A percentile compares a stretch with the other conserved stretches of the same genome.
Conservation (phyloP, 2,329 filamentous ascomycete species). For the Penicillium sp. region DNA sequence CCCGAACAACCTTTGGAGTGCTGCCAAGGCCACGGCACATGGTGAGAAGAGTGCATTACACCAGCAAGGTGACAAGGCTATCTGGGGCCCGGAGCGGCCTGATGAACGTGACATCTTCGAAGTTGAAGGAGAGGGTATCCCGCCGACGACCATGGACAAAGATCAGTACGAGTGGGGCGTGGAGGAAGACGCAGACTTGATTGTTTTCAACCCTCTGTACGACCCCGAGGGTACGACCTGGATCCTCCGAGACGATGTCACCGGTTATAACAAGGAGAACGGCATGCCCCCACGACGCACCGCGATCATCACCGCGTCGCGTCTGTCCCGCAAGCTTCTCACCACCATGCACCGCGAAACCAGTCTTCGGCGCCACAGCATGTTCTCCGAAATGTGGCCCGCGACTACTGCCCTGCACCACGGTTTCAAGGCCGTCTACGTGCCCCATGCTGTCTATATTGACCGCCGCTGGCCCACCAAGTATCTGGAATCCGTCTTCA, state of each 20-base stretch:
- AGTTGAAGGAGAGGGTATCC: conserved; percentile 64
- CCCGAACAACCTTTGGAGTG: conserved; percentile 63
- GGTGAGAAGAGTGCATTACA: conserved; percentile 24
- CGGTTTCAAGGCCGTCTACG: conserved; percentile 86
- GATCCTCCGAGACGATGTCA: conserved; percentile 76
- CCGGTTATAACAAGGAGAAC: conserved; percentile 67
- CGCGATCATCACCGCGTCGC: conserved; percentile 81
- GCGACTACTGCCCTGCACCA: conserved; percentile 82
- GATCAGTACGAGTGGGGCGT: conserved; percentile 84
- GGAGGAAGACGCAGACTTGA: conserved; percentile 83
- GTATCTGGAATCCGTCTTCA: conserved; percentile 73
- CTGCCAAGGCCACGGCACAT: conserved; percentile 31
- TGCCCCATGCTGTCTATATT: conserved; percentile 80
- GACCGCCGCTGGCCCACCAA: conserved; percentile 79
- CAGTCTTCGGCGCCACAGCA: conserved; percentile 74
- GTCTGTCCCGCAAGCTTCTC: conserved; percentile 74
- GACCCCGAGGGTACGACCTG: conserved; percentile 83
- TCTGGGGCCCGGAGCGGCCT: conserved; percentile 81
- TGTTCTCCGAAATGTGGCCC: conserved; percentile 97
- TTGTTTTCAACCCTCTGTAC: conserved; percentile 87
- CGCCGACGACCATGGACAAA: conserved; percentile 67
- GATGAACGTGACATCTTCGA: conserved; percentile 65
- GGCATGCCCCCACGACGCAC: conserved; percentile 65
- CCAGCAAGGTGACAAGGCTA: conserved; percentile 53
- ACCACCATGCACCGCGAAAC: conserved; percentile 89